Evolutionary conservation across 257 asterid species (phyloP).

Genomic region (Marsdenia floribunda): DNA sequence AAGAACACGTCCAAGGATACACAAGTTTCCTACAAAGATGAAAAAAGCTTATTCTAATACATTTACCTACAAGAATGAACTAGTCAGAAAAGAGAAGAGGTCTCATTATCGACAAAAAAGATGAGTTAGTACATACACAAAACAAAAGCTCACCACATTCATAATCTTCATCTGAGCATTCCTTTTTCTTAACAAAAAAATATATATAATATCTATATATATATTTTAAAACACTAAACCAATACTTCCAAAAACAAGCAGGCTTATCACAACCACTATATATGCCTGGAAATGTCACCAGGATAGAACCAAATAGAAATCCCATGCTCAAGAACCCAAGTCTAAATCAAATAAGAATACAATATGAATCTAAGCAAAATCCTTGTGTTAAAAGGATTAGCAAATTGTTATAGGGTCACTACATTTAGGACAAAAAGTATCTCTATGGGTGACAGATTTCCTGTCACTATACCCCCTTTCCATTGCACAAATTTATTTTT

Average conservation of each 20-base stretch:
- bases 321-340: not conserved
- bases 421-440: not conserved
- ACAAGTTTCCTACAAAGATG: not conserved
- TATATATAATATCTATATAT: too few relatives aligned
- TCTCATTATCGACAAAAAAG: too few relatives aligned
- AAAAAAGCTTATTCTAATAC: too few relatives aligned
- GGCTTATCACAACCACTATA: not conserved
- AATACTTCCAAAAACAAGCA: conserved; percentile 4
- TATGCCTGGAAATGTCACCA: not conserved
- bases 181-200: not conserved
- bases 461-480: not conserved
- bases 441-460: not conserved
- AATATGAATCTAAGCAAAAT: not conserved
- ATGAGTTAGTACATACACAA: not conserved
- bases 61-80: too few relatives aligned
- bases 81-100: not conserved
- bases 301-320: not conserved
- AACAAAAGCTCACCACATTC: not conserved
- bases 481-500: not conserved
- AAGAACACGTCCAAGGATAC: not conserved
- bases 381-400: not conserved
- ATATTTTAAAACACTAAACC: not conserved
- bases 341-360: not conserved
- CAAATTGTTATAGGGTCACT: not conserved
- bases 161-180: not conserved